Evolutionary conservation across 208 protist species (phyloP).

Genomic region (Trypanosoma melophagium): DNA sequence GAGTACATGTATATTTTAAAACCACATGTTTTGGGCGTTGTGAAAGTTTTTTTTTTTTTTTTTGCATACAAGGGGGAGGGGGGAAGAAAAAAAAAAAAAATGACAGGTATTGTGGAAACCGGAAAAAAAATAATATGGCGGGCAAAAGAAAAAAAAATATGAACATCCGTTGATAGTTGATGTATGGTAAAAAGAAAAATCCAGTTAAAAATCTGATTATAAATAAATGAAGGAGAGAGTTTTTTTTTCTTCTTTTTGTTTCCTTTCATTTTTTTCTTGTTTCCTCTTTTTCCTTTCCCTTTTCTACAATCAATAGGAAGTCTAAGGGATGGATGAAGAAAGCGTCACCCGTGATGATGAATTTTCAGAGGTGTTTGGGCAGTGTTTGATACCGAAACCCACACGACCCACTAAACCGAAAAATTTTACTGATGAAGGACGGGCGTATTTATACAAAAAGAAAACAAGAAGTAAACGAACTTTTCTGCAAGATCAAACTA

Average conservation of each 20-base stretch:
- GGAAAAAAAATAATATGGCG: too few species aligned
- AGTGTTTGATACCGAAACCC: too few species aligned
- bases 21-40: constrained; percentile 12
- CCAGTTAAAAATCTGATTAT: too few species aligned
- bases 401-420: too few species aligned
- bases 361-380: too few species aligned
- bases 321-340: too few species aligned
- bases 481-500: constrained; percentile 68
- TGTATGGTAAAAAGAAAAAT: too few species aligned
- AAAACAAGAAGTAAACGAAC: constrained; percentile 58
- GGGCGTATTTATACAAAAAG: constrained; percentile 62
- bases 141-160: too few species aligned
- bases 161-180: too few species aligned
- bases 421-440: not conserved
- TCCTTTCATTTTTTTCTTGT: not conserved
- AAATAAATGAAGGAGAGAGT: not conserved
- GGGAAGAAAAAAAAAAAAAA: constrained; percentile 13
- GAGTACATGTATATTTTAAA: constrained; percentile 42
- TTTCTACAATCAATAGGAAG: too few species aligned
- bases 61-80: not conserved
- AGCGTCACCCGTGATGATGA: too few species aligned
- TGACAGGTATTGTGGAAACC: too few species aligned
- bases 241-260: constrained; percentile 15
- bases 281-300: constrained; percentile 9
- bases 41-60: constrained; percentile 9